Evolutionary conservation across 768 basidiomycete species (phyloP).

Genomic region (Russula vinacea): DNA sequence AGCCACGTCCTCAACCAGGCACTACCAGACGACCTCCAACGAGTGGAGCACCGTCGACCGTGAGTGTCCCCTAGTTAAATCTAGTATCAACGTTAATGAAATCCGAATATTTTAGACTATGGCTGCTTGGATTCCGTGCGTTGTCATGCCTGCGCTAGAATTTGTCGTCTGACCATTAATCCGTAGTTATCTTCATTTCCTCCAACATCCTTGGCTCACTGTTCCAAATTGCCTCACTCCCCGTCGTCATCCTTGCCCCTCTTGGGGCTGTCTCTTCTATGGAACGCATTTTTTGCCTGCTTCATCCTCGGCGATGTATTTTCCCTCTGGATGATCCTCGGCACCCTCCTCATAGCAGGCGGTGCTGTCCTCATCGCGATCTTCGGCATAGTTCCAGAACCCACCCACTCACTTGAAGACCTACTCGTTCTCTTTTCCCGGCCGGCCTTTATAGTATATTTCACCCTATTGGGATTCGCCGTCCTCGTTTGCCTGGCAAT

Average conservation of each 20-base stretch:
- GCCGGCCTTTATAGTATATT: conserved; percentile 76
- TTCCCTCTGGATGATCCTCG: conserved; percentile 80
- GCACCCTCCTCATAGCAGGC: conserved; percentile 81
- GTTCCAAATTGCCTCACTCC: conserved; percentile 90
- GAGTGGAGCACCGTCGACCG: conserved; percentile 76
- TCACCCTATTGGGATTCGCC: conserved; percentile 62
- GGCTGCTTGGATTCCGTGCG: conserved; percentile 78
- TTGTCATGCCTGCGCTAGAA: conserved; percentile 20
- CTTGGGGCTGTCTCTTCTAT: conserved; percentile 89
- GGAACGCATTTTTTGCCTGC: conserved; percentile 91
- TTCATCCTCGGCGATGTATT: conserved; percentile 82
- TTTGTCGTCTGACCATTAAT: background rate
- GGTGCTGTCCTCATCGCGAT: conserved; percentile 87
- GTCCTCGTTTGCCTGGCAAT: conserved; percentile 58
- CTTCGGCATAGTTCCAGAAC: conserved; percentile 89
- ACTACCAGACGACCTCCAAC: conserved; percentile 59
- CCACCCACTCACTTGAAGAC: conserved; percentile 81
- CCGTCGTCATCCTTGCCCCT: conserved; percentile 92
- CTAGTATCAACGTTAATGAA: conserved; percentile 6
- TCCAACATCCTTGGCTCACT: conserved; percentile 86
- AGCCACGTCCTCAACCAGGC: conserved; percentile 83
- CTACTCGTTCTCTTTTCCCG: conserved; percentile 72
- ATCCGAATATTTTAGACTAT: conserved; percentile 51
- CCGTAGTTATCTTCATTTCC: conserved; percentile 67
- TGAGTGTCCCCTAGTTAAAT: conserved; percentile 40